Conservation (phyloP, 257 asterid genomes). For the Plantago ovata region DNA sequence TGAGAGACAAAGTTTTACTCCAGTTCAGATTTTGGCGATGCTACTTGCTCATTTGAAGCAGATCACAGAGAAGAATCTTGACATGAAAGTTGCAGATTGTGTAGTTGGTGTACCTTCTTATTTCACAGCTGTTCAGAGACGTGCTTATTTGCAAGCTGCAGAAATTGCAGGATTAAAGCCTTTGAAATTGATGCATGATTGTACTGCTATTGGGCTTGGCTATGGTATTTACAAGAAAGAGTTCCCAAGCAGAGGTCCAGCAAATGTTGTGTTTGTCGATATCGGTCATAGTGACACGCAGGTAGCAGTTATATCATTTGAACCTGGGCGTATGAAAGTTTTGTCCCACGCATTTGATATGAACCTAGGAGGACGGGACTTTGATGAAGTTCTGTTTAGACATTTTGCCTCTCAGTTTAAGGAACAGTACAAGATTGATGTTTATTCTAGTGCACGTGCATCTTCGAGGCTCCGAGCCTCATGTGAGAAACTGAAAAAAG, state of each 20-base stretch:
- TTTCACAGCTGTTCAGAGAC: slow-evolving; percentile 83
- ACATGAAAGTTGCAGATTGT: slow-evolving; percentile 52
- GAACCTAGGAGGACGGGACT: slow-evolving; percentile 90
- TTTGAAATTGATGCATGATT: slow-evolving; percentile 83
- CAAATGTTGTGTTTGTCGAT: slow-evolving; percentile 83
- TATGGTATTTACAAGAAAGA: slow-evolving; percentile 90
- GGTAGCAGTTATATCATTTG: slow-evolving; percentile 76
- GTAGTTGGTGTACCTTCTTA: slow-evolving; percentile 85
- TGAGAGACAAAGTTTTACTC: slow-evolving; percentile 60
- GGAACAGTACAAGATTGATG: slow-evolving; percentile 74
- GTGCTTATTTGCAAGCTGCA: slow-evolving; percentile 82
- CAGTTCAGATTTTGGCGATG: slow-evolving; percentile 84
- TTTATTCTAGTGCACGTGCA: slow-evolving; percentile 76
- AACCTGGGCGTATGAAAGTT: slow-evolving; percentile 72
- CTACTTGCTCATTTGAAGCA: slow-evolving; percentile 74
- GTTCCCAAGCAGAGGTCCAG: slow-evolving; percentile 41
- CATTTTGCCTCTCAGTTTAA: slow-evolving; percentile 72
- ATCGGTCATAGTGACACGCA: slow-evolving; percentile 95
- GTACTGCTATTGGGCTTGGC: slow-evolving; percentile 89
- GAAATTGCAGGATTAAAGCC: slow-evolving; percentile 86
- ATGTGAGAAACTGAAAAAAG: slow-evolving; percentile 93
- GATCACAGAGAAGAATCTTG: slow-evolving; percentile 72
- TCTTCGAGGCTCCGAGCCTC: slow-evolving; percentile 79
- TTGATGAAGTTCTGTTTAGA: slow-evolving; percentile 78
- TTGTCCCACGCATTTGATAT: slow-evolving; percentile 82